Evolutionary conservation across 192 early-diverging fungal species (phyloP).

Genomic region (Podochytrium sp.): DNA sequence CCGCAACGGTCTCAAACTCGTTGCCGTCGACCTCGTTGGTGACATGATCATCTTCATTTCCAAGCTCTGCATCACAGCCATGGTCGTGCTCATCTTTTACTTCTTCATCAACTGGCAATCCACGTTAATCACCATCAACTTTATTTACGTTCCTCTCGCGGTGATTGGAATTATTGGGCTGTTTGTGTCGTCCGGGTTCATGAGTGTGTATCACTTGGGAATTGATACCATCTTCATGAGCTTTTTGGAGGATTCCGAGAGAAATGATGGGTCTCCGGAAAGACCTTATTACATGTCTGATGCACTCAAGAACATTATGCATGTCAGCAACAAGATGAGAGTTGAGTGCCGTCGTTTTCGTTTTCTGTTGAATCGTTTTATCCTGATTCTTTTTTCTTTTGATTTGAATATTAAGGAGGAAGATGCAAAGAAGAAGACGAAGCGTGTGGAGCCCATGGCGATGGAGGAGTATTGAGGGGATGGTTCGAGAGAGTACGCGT

Average conservation of each 20-base stretch:
- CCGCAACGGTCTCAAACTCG: slow-evolving; percentile 43
- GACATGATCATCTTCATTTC: slow-evolving; percentile 53
- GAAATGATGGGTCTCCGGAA: slow-evolving; percentile 53
- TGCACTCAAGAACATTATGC: slow-evolving; percentile 32
- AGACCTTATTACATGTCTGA: slow-evolving; percentile 58
- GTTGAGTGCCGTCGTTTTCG: background rate
- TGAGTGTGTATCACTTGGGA: slow-evolving; percentile 54
- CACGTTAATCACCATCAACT: slow-evolving; percentile 9
- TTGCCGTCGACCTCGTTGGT: slow-evolving; percentile 46
- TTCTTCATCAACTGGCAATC: slow-evolving; percentile 36
- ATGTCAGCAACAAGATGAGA: slow-evolving; percentile 32
- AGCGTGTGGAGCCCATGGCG: slow-evolving; percentile 19
- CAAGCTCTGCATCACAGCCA: slow-evolving; percentile 55
- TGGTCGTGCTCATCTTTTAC: slow-evolving; percentile 27
- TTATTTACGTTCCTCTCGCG: slow-evolving; percentile 28
- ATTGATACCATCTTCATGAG: slow-evolving; percentile 62
- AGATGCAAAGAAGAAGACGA: slow-evolving; percentile 9
- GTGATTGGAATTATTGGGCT: slow-evolving; percentile 44
- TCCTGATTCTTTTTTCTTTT: background rate
- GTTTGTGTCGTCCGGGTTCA: slow-evolving; percentile 49
- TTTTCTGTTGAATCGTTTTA: no score
- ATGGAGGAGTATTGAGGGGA: slow-evolving; percentile 1
- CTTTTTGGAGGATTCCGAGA: slow-evolving; percentile 57
- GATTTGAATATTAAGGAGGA: slow-evolving; percentile 32
- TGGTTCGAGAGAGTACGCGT: no score